Evolutionary conservation across 371 early-diverging fungal genomes (phyloP), one percentile per base, ranked within the genome.

Genomic region (Rhizopus delemar): DNA sequence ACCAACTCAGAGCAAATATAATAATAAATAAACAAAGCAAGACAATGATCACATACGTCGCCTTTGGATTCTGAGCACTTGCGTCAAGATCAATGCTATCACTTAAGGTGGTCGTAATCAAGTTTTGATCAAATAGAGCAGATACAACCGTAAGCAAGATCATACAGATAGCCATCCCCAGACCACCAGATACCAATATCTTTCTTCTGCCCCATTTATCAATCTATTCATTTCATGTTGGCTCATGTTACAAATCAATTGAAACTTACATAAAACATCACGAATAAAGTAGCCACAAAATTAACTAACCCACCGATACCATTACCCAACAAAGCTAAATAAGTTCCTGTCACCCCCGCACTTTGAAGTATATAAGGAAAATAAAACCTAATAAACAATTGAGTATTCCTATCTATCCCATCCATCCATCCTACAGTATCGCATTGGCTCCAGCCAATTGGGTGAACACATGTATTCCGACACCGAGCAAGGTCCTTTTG

Each of bases 361-460:
- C 84, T 77, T 60, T 79, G 69, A 66, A 91, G 80, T 48, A 91
- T 87, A 22, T 76, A 75, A 5, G 88, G 85, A 5, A 88, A 77
- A 66, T 86, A 90, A 57, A 71, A 77, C 16, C 77, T 77, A 59
- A 8, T 38, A 46, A 22, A 13, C 16, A 54, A 29, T 32, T 35
- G 3, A 4, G 12, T 5, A 35, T 28, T 0, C n/a, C 2, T 35
- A 41, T 53, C 0, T 39, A 29, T 39, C 15, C 15, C 34, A 35
- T 35, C 16, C 16, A 22, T 41, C 5, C 31, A 50, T 0, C 68
- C 63, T 87, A 89, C 88, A 90, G 75, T 41, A 88, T 72, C 5
- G 84, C 85, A 68, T 90, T 90, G 71, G 90, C 86, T 13, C 92
- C 92, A 1, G 89, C 87, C 2, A 90, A 74, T 66, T 92, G 92